Evolutionary conservation across 331 rosid genomes (phyloP), one percentile per base, ranked within the genome.

Genomic region (Arachis monticola): DNA sequence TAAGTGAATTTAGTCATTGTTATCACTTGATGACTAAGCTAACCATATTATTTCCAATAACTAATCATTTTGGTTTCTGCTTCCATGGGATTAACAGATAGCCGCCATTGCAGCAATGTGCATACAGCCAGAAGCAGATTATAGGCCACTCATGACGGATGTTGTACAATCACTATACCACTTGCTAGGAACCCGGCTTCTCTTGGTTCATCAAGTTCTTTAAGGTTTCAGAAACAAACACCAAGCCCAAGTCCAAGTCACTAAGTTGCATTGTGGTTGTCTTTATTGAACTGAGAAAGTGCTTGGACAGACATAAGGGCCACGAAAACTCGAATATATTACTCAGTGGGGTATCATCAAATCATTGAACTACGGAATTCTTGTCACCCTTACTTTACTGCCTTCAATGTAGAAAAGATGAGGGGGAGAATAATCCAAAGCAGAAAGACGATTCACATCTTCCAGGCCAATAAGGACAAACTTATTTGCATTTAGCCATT

Each of bases 91-190:
- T 35, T 50, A 74, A 8, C 76, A 95, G 98, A 64, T 90, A 67
- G 99, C 99, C 10, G 99, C 99, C 46, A 89, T 95, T 66, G 99
- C 99, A 76, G 99, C 99, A 60, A 87, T 92, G 98, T 95, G 99
- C 77, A 91, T 92, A 82, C 99, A 92, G 85, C 93, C 98, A 67
- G 98, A 95, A 89, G 96, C 98, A 72, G 98, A 87, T 59, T 95
- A 92, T 81, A 83, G 99, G 68, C 99, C 99, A 9, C 79, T 95
- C 32, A 95, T 92, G 97, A 88, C 94, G 3, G 99, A 95, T 60
- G 98, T 95, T 8, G 94, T 92, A 32, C 99, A 91, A 67, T 92
- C 99, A 46, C 83, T 95, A 66, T 90, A 76, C 97, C 98, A 10
- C 85, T 95, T 14, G 91, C 88, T 65, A 86, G 81, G 75, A 90